Base-by-base conservation (phyloP, 129 eudicot genomes). In the Helianthus tuberosus region DNA sequence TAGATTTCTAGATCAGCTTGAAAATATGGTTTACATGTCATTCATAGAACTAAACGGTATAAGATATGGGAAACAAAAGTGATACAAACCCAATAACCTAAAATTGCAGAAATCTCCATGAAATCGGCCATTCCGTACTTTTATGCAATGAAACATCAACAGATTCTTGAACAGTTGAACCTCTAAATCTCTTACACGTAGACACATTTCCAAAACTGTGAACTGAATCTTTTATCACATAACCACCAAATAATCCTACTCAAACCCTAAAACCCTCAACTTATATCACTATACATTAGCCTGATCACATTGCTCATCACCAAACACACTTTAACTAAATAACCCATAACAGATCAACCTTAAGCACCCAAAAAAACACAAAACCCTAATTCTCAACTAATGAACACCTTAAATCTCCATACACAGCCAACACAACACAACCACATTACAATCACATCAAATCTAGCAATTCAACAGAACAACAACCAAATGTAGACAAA, bases 321-420 rank as follows among this genome's bases (percentile, higher is more conserved):
- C 36, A 57, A 27, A 59, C 41, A 59, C 0, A 3, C 9, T 59
- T 59, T 0, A 7, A 73, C 35, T 11, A 44, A 61, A 43, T 61
- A 73, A 73, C 15, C 49, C 38, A 61, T n/a, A 60, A 61, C 60
- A 72, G 77, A 72, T 72, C 67, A 54, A 20, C 60, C 59, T 53
- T 52, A 14, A 52, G 8, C 58, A 52, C 58, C 25, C 58, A 51
- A 39, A 39, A 41, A 41, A 55, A 55, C 8, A 17, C 4, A 20
- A 55, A 57, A 57, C 14, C 62, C 36, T 57, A 55, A 20, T 20
- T 55, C 6, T 55, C 20, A 20, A 55, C 5, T 55, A 5, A 9
- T 58, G 39, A 58, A 27, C 7, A 58, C 3, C 36, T 55, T 9
- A 6, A 58, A 58, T 23, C 36, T 10, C 36, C 9, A 23, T 3